These are phyloP conservation scores for Polyplosphaeria fusca DNA, from an alignment of 495 filamentous ascomycete species.

Conservation along the genomic window DNA sequence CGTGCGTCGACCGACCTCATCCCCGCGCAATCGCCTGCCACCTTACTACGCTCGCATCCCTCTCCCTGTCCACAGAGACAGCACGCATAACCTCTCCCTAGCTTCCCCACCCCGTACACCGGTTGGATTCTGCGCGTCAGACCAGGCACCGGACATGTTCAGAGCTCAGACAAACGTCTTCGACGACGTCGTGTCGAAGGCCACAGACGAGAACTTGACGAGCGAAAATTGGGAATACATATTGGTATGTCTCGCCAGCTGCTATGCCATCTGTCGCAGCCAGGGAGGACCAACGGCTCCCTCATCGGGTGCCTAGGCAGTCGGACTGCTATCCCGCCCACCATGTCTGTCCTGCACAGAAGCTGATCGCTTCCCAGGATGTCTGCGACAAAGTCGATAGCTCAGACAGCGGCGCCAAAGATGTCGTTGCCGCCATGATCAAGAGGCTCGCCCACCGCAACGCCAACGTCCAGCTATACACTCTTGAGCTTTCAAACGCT, in stretches of 20 bases:
- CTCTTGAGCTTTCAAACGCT: conserved; percentile 92
- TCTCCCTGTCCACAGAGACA: too few species aligned
- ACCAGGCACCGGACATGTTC: conserved; percentile 75
- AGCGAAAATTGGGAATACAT: conserved; percentile 99
- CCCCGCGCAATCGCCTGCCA: too few species aligned
- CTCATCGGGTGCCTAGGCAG: too few species aligned
- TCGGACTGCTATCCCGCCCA: too few species aligned
- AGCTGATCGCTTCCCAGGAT: conserved; percentile 64
- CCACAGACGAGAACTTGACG: conserved; percentile 97
- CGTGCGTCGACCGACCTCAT: too few species aligned
- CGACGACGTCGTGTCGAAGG: conserved; percentile 79
- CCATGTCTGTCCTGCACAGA: too few species aligned
- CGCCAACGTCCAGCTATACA: conserved; percentile 98
- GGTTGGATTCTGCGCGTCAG: too few species aligned
- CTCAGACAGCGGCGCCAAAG: conserved; percentile 72
- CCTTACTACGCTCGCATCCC: too few species aligned
- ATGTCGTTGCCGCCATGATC: conserved; percentile 90
- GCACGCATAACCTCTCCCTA: too few species aligned
- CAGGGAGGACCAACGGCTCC: too few species aligned
- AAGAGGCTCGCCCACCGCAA: conserved; percentile 95
- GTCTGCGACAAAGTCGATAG: conserved; percentile 86
- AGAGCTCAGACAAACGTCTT: conserved; percentile 75
- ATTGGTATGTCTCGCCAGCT: conserved; percentile 52
- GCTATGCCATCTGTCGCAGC: background rate
- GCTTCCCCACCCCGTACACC: too few species aligned